phyloP scores from a whole-genome alignment of 2,329 filamentous ascomycete genomes.

The Tolypocladium pustulatum region DNA sequence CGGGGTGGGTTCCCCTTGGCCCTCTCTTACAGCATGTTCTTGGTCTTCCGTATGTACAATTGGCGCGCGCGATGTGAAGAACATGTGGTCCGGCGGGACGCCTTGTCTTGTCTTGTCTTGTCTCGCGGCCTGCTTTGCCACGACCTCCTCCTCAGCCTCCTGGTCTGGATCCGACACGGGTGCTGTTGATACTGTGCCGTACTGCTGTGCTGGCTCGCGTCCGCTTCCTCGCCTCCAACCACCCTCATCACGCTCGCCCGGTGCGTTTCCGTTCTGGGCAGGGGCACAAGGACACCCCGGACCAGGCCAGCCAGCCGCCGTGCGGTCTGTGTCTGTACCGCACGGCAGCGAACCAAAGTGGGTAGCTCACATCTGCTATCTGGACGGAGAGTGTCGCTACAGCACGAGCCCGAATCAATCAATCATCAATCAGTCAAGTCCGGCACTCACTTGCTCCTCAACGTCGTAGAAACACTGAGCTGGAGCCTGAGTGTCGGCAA shows the following conservation, averaged over 20 bases:
- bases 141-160: background rate
- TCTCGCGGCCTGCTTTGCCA: background rate
- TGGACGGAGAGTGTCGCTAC: background rate
- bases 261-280: conserved; percentile 2
- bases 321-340: background rate
- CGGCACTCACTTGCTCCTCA: background rate
- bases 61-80: background rate
- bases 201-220: background rate
- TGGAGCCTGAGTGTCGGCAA: background rate
- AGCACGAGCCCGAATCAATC: background rate
- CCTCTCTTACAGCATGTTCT: background rate
- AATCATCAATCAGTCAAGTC: background rate
- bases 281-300: background rate
- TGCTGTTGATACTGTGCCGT: background rate
- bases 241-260: background rate
- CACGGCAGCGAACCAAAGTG: background rate
- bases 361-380: background rate
- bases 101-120: conserved; percentile 4
- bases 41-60: background rate
- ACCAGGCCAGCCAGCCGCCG: conserved; percentile 1
- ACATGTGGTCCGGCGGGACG: conserved; percentile 3
- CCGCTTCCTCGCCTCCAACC: background rate
- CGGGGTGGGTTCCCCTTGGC: background rate
- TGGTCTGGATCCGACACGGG: background rate
- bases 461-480: background rate